Percentiles rank a stretch among this genome's conserved stretches.
Evolutionary conservation across 164 flowering plant genomes (phyloP).

Genomic region (Akebia trifoliata): DNA sequence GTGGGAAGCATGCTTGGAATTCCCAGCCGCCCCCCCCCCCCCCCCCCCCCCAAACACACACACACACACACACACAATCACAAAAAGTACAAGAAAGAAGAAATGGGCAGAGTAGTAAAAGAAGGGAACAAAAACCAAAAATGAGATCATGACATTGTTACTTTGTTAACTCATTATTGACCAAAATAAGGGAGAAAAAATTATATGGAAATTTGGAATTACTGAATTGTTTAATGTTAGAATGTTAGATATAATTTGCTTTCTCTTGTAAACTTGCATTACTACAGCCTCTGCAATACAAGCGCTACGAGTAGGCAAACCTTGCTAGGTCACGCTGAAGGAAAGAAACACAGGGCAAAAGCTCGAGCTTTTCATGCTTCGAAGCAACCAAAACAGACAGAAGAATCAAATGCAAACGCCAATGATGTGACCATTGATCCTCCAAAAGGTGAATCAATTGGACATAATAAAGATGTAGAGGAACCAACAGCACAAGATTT

Average conservation of each 20-base stretch:
- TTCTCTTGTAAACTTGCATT: background rate
- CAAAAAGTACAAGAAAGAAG: too few species aligned
- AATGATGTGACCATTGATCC: constrained; percentile 22
- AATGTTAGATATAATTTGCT: background rate
- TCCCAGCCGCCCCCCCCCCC: too few species aligned
- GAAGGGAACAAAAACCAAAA: too few species aligned
- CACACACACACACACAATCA: too few species aligned
- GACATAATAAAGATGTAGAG: constrained; percentile 14
- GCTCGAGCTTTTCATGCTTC: constrained; percentile 80
- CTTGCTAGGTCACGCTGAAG: constrained; percentile 85
- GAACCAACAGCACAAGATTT: constrained; percentile 27
- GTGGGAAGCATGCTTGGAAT: too few species aligned
- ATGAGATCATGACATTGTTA: too few species aligned
- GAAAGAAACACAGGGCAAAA: constrained; percentile 87
- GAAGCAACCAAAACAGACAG: constrained; percentile 40
- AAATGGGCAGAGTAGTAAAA: too few species aligned
- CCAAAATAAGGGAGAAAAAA: background rate
- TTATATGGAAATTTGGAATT: background rate
- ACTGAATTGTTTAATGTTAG: background rate
- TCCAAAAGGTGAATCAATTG: constrained; percentile 18
- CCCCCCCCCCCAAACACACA: too few species aligned
- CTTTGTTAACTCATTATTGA: too few species aligned
- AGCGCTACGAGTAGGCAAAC: constrained; percentile 79
- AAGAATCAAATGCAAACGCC: constrained; percentile 30
- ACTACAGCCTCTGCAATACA: constrained; percentile 81